Percentiles rank a stretch among this genome's conserved stretches.
Evolutionary conservation across 2,329 filamentous ascomycete species (phyloP).

Genomic region (Xylariales sp.): DNA sequence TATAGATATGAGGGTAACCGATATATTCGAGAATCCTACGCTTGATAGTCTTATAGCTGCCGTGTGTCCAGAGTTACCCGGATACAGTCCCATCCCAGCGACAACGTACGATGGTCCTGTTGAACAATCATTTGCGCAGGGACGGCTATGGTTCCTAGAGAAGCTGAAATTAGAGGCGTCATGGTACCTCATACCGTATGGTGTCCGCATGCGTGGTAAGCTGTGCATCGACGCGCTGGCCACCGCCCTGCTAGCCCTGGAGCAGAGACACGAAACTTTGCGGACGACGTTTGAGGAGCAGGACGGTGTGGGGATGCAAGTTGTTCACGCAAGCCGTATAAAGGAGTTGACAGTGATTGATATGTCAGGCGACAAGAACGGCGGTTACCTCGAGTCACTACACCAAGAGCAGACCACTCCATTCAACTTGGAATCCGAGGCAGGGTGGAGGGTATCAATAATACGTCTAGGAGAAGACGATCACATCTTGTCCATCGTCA

Average conservation of each 20-base stretch:
- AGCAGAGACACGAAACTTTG: constrained; percentile 26
- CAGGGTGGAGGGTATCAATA: constrained; percentile 28
- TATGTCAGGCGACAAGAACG: constrained; percentile 11
- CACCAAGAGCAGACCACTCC: constrained; percentile 27
- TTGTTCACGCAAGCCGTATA: constrained; percentile 21
- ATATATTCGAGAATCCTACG: constrained; percentile 27
- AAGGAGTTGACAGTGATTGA: constrained; percentile 20
- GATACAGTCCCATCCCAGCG: constrained; percentile 17
- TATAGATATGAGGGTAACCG: constrained; percentile 23
- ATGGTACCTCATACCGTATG: constrained; percentile 26
- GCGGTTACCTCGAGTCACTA: constrained; percentile 18
- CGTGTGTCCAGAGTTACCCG: background rate
- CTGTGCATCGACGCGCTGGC: constrained; percentile 21
- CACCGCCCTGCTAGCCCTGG: constrained; percentile 23
- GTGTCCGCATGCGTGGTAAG: constrained; percentile 19
- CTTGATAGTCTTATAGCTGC: constrained; percentile 22
- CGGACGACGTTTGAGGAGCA: constrained; percentile 27
- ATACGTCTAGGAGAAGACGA: constrained; percentile 25
- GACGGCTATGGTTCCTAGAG: constrained; percentile 30
- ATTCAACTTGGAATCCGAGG: constrained; percentile 29
- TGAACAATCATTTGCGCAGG: constrained; percentile 30
- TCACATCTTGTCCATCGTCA: constrained; percentile 29
- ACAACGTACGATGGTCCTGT: constrained; percentile 21
- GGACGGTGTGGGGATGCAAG: constrained; percentile 26
- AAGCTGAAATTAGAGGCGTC: constrained; percentile 19